phyloP scores from a whole-genome alignment of 495 filamentous ascomycete genomes.

The Trichoderma erinaceum region DNA sequence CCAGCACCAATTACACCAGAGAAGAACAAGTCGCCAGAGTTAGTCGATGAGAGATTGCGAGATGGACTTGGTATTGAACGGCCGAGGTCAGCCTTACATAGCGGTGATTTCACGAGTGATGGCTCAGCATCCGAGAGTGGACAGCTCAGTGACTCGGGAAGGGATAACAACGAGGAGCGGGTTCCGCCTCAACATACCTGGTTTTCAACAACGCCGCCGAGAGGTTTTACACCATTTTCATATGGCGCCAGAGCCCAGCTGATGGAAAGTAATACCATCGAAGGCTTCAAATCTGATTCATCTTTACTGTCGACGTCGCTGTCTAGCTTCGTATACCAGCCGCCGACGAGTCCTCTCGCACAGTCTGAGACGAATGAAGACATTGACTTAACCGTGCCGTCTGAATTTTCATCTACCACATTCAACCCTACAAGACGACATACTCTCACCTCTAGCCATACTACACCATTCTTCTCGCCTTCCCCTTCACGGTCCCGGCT shows the following conservation, averaged over 20 bases:
- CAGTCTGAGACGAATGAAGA: constrained; percentile 87
- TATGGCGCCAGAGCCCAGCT: constrained; percentile 20
- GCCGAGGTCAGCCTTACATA: constrained; percentile 80
- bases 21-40: constrained; percentile 25
- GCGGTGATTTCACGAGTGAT: constrained; percentile 76
- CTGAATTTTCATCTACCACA: constrained; percentile 35
- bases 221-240: constrained; percentile 34
- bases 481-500: constrained; percentile 25
- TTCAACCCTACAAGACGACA: constrained; percentile 32
- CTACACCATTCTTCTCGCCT: constrained; percentile 25
- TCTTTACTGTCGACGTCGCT: constrained; percentile 67
- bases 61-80: constrained; percentile 64
- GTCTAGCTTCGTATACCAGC: constrained; percentile 79
- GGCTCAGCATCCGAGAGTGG: background rate
- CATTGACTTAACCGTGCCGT: constrained; percentile 52
- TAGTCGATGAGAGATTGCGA: constrained; percentile 25
- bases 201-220: constrained; percentile 43
- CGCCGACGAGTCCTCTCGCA: constrained; percentile 87
- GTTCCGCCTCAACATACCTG: constrained; percentile 23
- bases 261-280: too few species aligned
- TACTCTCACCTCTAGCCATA: constrained; percentile 31
- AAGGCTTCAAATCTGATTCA: constrained; percentile 34
- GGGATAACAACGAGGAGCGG: background rate
- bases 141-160: background rate
- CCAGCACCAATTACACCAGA: constrained; percentile 39